A percentile compares a stretch with the other conserved stretches of the same genome.
Conservation (phyloP, 129 eudicot species). For the Helianthus annuus region DNA sequence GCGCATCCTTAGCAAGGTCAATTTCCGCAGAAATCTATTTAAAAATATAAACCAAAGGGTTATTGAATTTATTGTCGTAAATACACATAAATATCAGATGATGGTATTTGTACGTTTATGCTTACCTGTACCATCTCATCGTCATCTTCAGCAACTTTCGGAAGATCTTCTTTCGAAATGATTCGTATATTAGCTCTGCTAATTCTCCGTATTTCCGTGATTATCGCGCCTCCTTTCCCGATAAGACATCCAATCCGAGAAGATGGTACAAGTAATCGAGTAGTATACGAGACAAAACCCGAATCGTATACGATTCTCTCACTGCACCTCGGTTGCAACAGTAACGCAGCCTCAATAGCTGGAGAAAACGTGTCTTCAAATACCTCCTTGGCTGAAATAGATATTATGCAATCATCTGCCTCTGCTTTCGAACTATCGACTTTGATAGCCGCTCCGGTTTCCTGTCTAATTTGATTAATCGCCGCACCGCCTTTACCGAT, state of each 20-base stretch:
- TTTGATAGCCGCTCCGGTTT: constrained; percentile 77
- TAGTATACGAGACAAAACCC: constrained; percentile 74
- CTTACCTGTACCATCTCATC: constrained; percentile 99
- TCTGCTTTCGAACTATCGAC: constrained; percentile 84
- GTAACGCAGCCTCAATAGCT: constrained; percentile 85
- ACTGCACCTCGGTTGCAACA: constrained; percentile 94
- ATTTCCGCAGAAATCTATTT: constrained; percentile 85
- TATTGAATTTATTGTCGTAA: not conserved
- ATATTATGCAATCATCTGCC: constrained; percentile 82
- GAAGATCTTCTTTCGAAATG: constrained; percentile 79
- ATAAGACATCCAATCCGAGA: constrained; percentile 93
- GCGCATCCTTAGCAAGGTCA: constrained; percentile 83
- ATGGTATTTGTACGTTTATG: not conserved
- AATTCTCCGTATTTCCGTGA: constrained; percentile 80
- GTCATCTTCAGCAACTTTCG: constrained; percentile 88
- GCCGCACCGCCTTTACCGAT: constrained; percentile 91
- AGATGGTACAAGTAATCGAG: constrained; percentile 82
- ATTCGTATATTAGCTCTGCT: constrained; percentile 93
- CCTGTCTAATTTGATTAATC: constrained; percentile 93
- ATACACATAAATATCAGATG: not conserved
- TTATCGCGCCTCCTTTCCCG: constrained; percentile 94
- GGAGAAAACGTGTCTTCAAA: constrained; percentile 87
- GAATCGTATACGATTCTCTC: constrained; percentile 96
- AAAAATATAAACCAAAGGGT: not conserved
- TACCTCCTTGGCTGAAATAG: constrained; percentile 86